These are phyloP conservation scores for Mrakia frigida DNA, from an alignment of 768 basidiomycete genomes.

Conservation along the genomic window DNA sequence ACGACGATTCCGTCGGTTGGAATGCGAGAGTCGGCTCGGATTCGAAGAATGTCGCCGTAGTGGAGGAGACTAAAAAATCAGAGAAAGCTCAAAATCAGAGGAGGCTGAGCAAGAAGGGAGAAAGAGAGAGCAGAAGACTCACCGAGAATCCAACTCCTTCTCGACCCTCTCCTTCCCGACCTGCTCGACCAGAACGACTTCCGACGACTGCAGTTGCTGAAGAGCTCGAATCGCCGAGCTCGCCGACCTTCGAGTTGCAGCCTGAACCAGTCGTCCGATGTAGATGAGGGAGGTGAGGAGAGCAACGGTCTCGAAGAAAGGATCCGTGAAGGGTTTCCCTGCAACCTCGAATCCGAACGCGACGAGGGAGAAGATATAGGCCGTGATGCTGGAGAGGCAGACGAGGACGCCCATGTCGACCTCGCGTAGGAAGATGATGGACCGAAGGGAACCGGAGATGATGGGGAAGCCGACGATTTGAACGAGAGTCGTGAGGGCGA, in stretches of 20 bases:
- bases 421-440: conserved; percentile 45
- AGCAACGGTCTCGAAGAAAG: conserved; percentile 50
- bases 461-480: conserved; percentile 47
- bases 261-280: conserved; percentile 47
- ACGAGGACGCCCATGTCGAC: conserved; percentile 49
- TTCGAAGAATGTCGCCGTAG: conserved; percentile 45
- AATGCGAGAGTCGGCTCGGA: conserved; percentile 44
- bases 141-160: background rate
- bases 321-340: conserved; percentile 42
- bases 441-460: conserved; percentile 44
- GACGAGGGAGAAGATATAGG: conserved; percentile 49
- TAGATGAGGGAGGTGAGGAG: conserved; percentile 49
- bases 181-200: conserved; percentile 42
- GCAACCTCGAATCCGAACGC: conserved; percentile 45
- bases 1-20: conserved; percentile 48
- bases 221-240: conserved; percentile 45
- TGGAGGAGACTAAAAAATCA: conserved; percentile 43
- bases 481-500: conserved; percentile 47
- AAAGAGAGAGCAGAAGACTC: background rate
- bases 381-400: conserved; percentile 46
- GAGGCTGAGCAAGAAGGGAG: background rate
- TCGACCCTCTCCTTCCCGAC: background rate
- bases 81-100: background rate
- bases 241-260: conserved; percentile 45
- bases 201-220: conserved; percentile 43